phyloP scores from a whole-genome alignment of 75 land plant genomes.

The Chamaecyparis obtusa region DNA sequence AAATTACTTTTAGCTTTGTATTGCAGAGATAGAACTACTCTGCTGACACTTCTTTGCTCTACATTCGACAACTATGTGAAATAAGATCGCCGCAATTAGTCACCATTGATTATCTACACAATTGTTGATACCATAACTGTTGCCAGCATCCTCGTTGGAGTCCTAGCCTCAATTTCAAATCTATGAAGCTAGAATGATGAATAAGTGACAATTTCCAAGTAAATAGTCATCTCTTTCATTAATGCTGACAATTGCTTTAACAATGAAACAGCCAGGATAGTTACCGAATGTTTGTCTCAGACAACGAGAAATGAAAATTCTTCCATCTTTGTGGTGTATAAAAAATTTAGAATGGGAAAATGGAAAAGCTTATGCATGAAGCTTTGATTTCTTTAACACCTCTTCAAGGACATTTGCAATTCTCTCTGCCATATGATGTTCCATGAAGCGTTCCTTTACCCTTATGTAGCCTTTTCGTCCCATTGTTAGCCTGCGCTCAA shows the following conservation, averaged over 20 bases:
- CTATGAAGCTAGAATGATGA: background rate
- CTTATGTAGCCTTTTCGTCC: constrained; percentile 75
- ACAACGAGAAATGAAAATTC: background rate
- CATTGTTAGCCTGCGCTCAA: constrained; percentile 61
- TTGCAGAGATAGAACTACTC: background rate
- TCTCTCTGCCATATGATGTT: constrained; percentile 77
- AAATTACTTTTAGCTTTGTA: background rate
- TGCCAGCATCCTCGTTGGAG: constrained; percentile 1
- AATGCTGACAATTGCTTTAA: constrained; percentile 4
- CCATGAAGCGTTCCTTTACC: constrained; percentile 74
- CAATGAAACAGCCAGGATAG: constrained; percentile 5
- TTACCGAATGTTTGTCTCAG: background rate
- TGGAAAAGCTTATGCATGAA: background rate
- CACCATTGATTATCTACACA: background rate
- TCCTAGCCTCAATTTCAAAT: constrained; percentile 8
- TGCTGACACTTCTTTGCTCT: background rate
- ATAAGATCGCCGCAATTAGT: background rate
- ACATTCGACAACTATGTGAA: background rate
- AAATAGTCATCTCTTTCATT: background rate
- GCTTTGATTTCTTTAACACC: constrained; percentile 39
- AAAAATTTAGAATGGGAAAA: background rate
- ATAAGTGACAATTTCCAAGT: background rate
- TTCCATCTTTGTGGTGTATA: background rate
- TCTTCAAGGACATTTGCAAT: constrained; percentile 68
- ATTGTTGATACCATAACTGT: background rate